A percentile compares a stretch with the other conserved stretches of the same genome.
phyloP scores from a whole-genome alignment of 2,329 filamentous ascomycete genomes.

The Cryphonectria parasitica region DNA sequence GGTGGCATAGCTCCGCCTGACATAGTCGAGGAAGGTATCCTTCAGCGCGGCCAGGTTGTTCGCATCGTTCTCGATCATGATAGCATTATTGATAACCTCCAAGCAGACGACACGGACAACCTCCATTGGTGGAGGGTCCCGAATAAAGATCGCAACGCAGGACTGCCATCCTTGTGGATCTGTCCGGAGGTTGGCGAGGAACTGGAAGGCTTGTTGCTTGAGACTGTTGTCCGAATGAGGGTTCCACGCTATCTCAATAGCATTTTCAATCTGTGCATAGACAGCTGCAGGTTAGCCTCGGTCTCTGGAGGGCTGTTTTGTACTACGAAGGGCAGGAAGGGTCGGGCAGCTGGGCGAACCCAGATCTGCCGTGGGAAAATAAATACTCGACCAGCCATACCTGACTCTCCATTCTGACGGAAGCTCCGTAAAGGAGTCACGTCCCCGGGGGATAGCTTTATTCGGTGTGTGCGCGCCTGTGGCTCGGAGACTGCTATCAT shows the following conservation, averaged over 20 bases:
- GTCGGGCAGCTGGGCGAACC: constrained; percentile 1
- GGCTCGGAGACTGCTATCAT: constrained; percentile 36
- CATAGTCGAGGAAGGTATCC: constrained; percentile 80
- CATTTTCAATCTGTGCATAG: constrained; percentile 78
- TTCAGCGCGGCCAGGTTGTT: constrained; percentile 76
- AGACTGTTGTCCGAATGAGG: constrained; percentile 74
- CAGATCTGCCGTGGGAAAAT: constrained; percentile 22
- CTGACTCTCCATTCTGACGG: constrained; percentile 38
- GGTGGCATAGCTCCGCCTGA: constrained; percentile 73
- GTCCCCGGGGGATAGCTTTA: constrained; percentile 18
- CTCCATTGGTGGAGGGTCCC: constrained; percentile 75
- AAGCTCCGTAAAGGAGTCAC: constrained; percentile 30
- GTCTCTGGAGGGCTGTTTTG: neutral
- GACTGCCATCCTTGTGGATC: constrained; percentile 89
- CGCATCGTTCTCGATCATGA: constrained; percentile 78
- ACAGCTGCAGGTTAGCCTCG: constrained; percentile 11
- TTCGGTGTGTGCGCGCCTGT: constrained; percentile 8
- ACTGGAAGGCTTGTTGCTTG: constrained; percentile 82
- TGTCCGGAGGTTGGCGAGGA: constrained; percentile 75
- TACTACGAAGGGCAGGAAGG: constrained; percentile 11
- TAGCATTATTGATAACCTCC: constrained; percentile 90
- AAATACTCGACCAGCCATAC: constrained; percentile 31
- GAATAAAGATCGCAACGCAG: constrained; percentile 83
- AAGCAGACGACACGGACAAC: constrained; percentile 87
- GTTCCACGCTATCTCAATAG: constrained; percentile 92